Base-by-base conservation (phyloP, 352 stramenopile genomes). In the Globisporangium barbulae region DNA sequence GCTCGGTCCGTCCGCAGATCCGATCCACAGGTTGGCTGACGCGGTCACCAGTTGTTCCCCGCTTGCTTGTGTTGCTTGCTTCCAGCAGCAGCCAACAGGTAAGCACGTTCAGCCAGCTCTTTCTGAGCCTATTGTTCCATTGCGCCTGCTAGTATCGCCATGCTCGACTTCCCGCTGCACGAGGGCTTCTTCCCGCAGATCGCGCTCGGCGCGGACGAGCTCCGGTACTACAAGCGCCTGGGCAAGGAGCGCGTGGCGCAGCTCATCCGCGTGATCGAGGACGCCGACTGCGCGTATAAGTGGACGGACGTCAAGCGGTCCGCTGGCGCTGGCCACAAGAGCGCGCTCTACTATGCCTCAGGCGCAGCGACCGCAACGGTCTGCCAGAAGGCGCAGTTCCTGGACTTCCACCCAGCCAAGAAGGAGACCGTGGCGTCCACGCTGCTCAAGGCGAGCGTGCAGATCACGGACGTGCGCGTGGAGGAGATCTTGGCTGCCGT, bases 161-260 rank as follows among this genome's bases (percentile, higher is more conserved):
- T 69, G 61, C 69, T 90, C 49, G 72, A 82, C 59, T 79, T 85
- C 52, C 75, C 85, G 55, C 73, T 91, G 25, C 76, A 79, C 56
- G 65, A 86, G 53, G 81, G 76, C 41, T 91, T 93, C 71, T 94
- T 94, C 72, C 85, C 85, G 49, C 81, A 90, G 59, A 69, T 94
- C 65, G 81, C 83, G 59, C 67, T 94, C 21, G 89, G 78, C 15
- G 69, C 82, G 10, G 80, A 91, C 17, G 81, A 94, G 58, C 66
- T 93, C 42, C 79, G 81, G 69, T 80, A 90, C 67, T 90, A 90
- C 65, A 78, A 85, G 30, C 83, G 81, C 9, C 68, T 91, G 1
- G 74, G 79, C 65, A 88, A 88, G 65, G 81, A 90, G 63, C 81
- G 83, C 12, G 70, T 94, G 48, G 61, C 66, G 9, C 71, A 89